These are phyloP conservation scores for Arachnopeziza araneosa DNA, from an alignment of 2,329 filamentous ascomycete species.

Conservation along the genomic window DNA sequence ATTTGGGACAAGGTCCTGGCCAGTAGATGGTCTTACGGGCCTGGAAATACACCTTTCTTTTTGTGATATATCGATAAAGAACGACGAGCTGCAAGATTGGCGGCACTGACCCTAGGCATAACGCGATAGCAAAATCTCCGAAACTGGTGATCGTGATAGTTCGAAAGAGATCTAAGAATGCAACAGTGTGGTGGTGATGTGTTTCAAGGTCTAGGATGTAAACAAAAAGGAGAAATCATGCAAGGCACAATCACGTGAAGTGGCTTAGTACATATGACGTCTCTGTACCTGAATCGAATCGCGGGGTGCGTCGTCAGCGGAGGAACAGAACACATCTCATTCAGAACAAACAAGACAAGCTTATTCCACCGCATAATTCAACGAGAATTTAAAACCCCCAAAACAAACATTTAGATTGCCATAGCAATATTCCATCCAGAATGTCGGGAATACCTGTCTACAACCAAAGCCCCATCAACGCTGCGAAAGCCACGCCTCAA, in stretches of 20 bases:
- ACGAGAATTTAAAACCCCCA: not conserved
- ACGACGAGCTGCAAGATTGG: too few species aligned
- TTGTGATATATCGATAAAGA: not conserved
- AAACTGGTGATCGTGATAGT: not conserved
- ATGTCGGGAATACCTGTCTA: conserved; percentile 60
- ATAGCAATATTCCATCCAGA: conserved; percentile 13
- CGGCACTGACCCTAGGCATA: not conserved
- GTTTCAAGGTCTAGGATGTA: not conserved
- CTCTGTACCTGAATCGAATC: not conserved
- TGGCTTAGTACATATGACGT: not conserved
- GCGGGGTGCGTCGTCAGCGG: too few species aligned
- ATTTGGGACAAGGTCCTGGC: too few species aligned
- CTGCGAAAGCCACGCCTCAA: conserved; percentile 46
- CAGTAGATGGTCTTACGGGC: too few species aligned
- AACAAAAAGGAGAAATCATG: not conserved
- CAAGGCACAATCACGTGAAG: not conserved
- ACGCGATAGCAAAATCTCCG: not conserved
- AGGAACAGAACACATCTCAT: not conserved
- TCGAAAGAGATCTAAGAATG: not conserved
- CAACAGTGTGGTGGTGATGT: not conserved
- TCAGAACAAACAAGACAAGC: not conserved
- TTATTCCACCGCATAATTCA: not conserved
- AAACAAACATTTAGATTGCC: not conserved
- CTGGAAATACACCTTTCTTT: not conserved
- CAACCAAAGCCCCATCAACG: conserved; percentile 52